A percentile compares a stretch with the other conserved stretches of the same genome.
These are phyloP conservation scores for Phyllosticta paracitricarpa DNA, from an alignment of 2,329 filamentous ascomycete species.

Conservation along the genomic window DNA sequence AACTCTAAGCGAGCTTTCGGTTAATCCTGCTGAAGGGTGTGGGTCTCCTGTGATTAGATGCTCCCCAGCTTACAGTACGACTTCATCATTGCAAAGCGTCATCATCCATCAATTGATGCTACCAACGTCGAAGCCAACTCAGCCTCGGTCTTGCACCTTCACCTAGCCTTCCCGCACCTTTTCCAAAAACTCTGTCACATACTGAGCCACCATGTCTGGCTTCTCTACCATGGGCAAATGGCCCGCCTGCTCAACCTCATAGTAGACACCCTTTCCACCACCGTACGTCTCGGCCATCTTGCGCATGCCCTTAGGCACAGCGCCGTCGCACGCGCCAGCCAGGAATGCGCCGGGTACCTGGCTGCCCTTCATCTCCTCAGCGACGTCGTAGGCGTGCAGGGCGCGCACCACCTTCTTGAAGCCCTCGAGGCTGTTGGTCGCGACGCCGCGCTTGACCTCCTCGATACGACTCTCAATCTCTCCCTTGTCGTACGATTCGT, in stretches of 20 bases:
- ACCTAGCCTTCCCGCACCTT: not conserved
- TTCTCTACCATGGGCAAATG: conserved; percentile 80
- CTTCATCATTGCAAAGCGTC: no score
- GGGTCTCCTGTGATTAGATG: not conserved
- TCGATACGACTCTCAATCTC: conserved; percentile 40
- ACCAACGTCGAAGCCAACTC: not conserved
- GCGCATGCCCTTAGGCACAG: conserved; percentile 70
- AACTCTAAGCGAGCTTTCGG: not conserved
- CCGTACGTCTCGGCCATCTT: conserved; percentile 46
- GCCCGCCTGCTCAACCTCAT: conserved; percentile 58
- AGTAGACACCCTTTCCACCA: conserved; percentile 41
- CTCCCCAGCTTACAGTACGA: no score
- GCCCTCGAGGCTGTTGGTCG: conserved; percentile 57
- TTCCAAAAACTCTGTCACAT: conserved; percentile 46
- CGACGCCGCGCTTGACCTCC: conserved; percentile 59
- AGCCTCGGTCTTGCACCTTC: not conserved
- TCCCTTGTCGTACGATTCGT: conserved; percentile 46
- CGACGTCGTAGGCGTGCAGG: conserved; percentile 62
- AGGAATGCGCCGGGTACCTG: conserved; percentile 56
- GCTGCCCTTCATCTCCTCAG: conserved; percentile 43
- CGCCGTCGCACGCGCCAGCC: conserved; percentile 63
- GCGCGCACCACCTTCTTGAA: conserved; percentile 60
- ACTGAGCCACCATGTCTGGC: conserved; percentile 56
- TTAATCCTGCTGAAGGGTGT: not conserved
- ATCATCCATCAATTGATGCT: no score